Percentiles rank a stretch among this genome's conserved stretches.
Conservation (phyloP, 2,329 filamentous ascomycete genomes). For the Clonostachys solani region DNA sequence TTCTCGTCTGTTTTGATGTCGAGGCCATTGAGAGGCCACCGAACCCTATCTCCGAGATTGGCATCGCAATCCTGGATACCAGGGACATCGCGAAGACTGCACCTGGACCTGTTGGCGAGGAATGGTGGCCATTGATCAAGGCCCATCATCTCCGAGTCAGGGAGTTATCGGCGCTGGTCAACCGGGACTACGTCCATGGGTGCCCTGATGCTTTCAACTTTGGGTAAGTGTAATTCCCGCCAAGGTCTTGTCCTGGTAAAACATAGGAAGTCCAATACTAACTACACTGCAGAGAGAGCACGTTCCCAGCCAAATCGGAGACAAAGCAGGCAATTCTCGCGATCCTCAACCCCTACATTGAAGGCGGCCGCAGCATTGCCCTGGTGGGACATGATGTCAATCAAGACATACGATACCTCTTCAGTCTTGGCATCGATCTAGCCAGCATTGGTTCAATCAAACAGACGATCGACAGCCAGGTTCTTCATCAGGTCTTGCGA, state of each 20-base stretch:
- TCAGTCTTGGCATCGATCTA: constrained; percentile 59
- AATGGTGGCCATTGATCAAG: constrained; percentile 66
- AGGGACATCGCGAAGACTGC: constrained; percentile 41
- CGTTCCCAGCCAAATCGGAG: constrained; percentile 27
- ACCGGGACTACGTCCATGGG: constrained; percentile 64
- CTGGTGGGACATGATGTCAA: constrained; percentile 74
- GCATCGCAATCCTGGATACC: constrained; percentile 78
- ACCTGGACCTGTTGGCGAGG: constrained; percentile 56
- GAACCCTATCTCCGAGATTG: constrained; percentile 75
- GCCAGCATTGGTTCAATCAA: constrained; percentile 44
- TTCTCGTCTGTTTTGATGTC: constrained; percentile 78
- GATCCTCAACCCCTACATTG: constrained; percentile 25
- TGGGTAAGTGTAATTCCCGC: constrained; percentile 42
- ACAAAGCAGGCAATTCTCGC: constrained; percentile 25
- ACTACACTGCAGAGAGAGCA: constrained; percentile 26
- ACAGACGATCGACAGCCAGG: constrained; percentile 69
- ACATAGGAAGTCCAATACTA: too few relatives aligned
- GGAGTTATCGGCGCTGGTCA: constrained; percentile 64
- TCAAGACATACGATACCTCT: constrained; percentile 66
- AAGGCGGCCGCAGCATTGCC: constrained; percentile 50
- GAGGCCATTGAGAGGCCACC: constrained; percentile 73
- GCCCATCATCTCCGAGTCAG: constrained; percentile 72
- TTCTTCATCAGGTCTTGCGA: constrained; percentile 62
- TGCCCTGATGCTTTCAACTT: constrained; percentile 75
- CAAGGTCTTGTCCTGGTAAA: too few relatives aligned